These are phyloP conservation scores for Scutellaria baicalensis DNA, from an alignment of 257 asterid species.

Conservation along the genomic window DNA sequence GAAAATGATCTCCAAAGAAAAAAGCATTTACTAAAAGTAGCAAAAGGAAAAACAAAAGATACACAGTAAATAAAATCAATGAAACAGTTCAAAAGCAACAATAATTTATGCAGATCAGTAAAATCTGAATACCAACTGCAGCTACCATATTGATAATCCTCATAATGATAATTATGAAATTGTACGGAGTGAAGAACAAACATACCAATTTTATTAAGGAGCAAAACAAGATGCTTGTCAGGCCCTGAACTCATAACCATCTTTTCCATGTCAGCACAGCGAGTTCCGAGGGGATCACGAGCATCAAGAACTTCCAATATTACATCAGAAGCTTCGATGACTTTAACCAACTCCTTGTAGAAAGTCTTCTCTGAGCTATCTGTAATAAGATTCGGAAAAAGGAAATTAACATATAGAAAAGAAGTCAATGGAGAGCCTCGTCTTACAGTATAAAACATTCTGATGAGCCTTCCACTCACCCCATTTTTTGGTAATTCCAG, in stretches of 20 bases:
- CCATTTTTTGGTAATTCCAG: conserved; percentile 23
- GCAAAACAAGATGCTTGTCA: conserved; percentile 77
- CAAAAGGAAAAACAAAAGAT: not conserved
- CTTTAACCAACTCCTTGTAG: conserved; percentile 90
- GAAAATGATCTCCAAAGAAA: not conserved
- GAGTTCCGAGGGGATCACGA: conserved; percentile 93
- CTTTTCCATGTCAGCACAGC: conserved; percentile 87
- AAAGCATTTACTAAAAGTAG: not conserved
- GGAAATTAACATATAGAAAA: not conserved
- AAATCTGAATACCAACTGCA: not conserved
- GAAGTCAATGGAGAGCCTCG: not conserved
- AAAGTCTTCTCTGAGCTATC: conserved; percentile 77
- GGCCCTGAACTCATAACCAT: conserved; percentile 75
- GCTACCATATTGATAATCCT: not conserved
- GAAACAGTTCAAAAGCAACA: not conserved
- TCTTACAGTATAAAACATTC: not conserved
- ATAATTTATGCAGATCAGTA: not conserved
- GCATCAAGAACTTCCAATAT: conserved; percentile 97
- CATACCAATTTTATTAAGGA: conserved; percentile 88
- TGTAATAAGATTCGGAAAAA: conserved; percentile 10
- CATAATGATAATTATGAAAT: not conserved
- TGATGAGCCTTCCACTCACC: conserved; percentile 34
- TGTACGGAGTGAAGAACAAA: not conserved
- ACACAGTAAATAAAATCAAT: not conserved
- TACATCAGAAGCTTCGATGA: conserved; percentile 89